phyloP scores from a whole-genome alignment of 345 rosid species.

The Camelina neglecta region DNA sequence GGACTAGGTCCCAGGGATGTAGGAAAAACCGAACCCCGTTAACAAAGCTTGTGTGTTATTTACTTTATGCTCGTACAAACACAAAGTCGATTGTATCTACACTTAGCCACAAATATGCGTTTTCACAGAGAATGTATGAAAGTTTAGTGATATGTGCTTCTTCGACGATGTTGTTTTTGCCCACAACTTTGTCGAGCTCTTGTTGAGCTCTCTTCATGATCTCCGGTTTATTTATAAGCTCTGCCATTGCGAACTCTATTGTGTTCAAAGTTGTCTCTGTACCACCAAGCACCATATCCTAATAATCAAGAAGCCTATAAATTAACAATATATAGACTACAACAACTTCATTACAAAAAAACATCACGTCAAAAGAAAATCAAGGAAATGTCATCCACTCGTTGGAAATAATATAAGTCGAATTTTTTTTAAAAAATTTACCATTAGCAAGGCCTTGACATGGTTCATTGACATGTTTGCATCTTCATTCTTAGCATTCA shows the following conservation, averaged over 20 bases:
- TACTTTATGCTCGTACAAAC: too few relatives aligned
- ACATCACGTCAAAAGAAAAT: too few relatives aligned
- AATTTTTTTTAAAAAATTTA: too few relatives aligned
- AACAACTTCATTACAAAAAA: too few relatives aligned
- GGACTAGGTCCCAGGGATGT: too few relatives aligned
- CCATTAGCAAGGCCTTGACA: neutral
- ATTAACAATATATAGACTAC: neutral
- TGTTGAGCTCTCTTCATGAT: slow-evolving; percentile 27
- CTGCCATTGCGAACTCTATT: neutral
- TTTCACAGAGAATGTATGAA: slow-evolving; percentile 25
- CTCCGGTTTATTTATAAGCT: neutral
- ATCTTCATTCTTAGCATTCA: neutral
- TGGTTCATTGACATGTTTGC: neutral
- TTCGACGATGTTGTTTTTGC: slow-evolving; percentile 11
- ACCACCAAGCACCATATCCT: neutral
- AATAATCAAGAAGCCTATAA: neutral
- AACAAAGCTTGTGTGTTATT: too few relatives aligned
- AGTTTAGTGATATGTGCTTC: slow-evolving; percentile 17
- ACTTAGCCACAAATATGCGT: too few relatives aligned
- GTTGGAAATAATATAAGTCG: too few relatives aligned
- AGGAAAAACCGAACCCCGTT: too few relatives aligned
- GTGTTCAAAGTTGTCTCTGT: neutral
- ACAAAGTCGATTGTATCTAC: too few relatives aligned
- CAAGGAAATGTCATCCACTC: too few relatives aligned
- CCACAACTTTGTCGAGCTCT: slow-evolving; percentile 28